phyloP scores from a whole-genome alignment of 305 asterid species.

The Fraxinus nigra region DNA sequence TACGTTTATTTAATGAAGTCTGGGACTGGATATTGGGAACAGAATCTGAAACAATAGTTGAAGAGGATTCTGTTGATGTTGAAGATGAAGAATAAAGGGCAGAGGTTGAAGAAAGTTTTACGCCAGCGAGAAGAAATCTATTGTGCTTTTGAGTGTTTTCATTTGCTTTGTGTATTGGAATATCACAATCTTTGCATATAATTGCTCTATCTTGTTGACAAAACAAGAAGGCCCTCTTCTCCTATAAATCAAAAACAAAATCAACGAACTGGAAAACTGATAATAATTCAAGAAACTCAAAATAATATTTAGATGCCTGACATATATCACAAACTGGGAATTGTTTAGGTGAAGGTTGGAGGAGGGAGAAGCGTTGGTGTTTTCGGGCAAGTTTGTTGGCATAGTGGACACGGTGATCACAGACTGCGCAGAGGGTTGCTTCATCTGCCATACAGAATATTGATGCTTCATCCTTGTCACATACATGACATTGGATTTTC shows the following conservation, averaged over 20 bases:
- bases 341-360: constrained; percentile 59
- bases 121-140: constrained; percentile 73
- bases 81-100: constrained; percentile 35
- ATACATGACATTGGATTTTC: constrained; percentile 71
- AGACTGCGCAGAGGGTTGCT: constrained; percentile 78
- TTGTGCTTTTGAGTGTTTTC: constrained; percentile 66
- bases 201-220: constrained; percentile 92
- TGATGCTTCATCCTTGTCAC: constrained; percentile 62
- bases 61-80: constrained; percentile 14
- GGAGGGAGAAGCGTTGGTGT: constrained; percentile 78
- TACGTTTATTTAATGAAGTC: constrained; percentile 20
- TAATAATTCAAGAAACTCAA: not conserved
- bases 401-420: constrained; percentile 95
- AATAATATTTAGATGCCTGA: constrained; percentile 38
- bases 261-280: not conserved
- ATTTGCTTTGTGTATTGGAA: constrained; percentile 65
- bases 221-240: constrained; percentile 73
- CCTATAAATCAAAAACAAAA: constrained; percentile 33
- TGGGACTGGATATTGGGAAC: constrained; percentile 33
- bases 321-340: constrained; percentile 79
- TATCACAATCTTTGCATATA: constrained; percentile 75
- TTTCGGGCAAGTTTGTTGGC: constrained; percentile 92
- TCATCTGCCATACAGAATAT: constrained; percentile 81
- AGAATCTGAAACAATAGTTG: constrained; percentile 23
- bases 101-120: constrained; percentile 50